Conservation (phyloP, 495 filamentous ascomycete genomes). For the Penicillium pancosmium region DNA sequence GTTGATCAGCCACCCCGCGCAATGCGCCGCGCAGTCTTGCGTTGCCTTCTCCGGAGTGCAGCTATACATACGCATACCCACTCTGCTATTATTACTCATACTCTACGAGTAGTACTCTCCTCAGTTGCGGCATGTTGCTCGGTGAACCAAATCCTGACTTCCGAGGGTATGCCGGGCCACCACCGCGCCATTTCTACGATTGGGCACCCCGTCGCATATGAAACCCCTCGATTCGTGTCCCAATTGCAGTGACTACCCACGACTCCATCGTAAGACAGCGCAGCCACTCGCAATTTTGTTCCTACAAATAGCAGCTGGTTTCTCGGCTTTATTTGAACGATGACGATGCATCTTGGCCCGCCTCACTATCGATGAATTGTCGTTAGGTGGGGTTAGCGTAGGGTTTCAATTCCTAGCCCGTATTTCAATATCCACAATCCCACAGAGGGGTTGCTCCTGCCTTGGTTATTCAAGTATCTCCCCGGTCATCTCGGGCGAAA, state of each 20-base stretch:
- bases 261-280: neutral
- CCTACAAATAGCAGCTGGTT: neutral
- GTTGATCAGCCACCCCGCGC: constrained; percentile 5
- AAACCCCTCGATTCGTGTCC: constrained; percentile 1
- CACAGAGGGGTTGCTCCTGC: neutral
- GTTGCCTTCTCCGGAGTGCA: neutral
- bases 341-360: neutral
- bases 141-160: constrained; percentile 7
- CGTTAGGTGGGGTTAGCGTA: constrained; percentile 1
- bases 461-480: neutral
- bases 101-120: too few species aligned
- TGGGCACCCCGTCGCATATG: constrained; percentile 3
- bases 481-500: neutral
- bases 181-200: neutral
- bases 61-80: neutral
- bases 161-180: constrained; percentile 16
- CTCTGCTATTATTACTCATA: neutral
- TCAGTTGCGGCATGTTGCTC: neutral
- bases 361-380: neutral
- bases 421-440: neutral
- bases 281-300: too few species aligned
- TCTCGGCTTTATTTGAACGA: neutral
- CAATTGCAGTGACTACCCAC: neutral
- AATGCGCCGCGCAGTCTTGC: neutral
- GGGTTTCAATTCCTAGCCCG: neutral